phyloP scores from a whole-genome alignment of 768 basidiomycete species.

The Mycena vitilis region DNA sequence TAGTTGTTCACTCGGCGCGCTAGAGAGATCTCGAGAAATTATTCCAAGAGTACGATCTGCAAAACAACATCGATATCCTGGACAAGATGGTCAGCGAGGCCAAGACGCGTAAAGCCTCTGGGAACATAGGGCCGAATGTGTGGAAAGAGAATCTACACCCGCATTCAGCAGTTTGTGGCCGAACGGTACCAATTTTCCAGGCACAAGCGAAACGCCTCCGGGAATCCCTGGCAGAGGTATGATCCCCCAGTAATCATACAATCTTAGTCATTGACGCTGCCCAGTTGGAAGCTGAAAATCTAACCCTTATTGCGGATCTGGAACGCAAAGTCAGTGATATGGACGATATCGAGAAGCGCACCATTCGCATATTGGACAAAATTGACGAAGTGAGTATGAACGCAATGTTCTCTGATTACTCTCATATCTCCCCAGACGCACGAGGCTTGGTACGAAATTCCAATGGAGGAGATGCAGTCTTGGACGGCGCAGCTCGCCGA shows the following conservation, averaged over 20 bases:
- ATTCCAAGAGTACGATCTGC: conserved; percentile 75
- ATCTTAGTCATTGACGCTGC: no score
- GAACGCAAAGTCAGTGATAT: conserved; percentile 60
- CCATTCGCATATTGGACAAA: conserved; percentile 60
- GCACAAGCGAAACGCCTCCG: conserved; percentile 54
- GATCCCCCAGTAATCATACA: no score
- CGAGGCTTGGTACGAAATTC: conserved; percentile 64
- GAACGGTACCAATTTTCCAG: conserved; percentile 70
- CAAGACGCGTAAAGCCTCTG: conserved; percentile 62
- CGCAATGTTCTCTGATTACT: not conserved
- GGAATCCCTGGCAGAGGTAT: conserved; percentile 53
- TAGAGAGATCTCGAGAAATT: conserved; percentile 76
- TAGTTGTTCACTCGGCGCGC: conserved; percentile 1
- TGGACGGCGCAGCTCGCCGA: conserved; percentile 64
- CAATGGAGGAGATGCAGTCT: conserved; percentile 72
- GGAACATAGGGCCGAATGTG: conserved; percentile 61
- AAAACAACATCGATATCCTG: conserved; percentile 76
- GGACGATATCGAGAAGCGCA: conserved; percentile 58
- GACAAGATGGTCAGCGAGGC: conserved; percentile 79
- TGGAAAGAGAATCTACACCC: conserved; percentile 79
- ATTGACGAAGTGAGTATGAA: conserved; percentile 61
- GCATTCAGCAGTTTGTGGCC: conserved; percentile 68
- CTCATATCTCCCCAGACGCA: conserved; percentile 51
- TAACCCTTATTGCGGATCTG: conserved; percentile 45
- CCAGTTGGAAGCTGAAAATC: conserved; percentile 72